A percentile compares a stretch with the other conserved stretches of the same genome.
These are phyloP conservation scores for Rhynchospora pubera DNA, from an alignment of 176 grass and related monocot species.

Conservation along the genomic window DNA sequence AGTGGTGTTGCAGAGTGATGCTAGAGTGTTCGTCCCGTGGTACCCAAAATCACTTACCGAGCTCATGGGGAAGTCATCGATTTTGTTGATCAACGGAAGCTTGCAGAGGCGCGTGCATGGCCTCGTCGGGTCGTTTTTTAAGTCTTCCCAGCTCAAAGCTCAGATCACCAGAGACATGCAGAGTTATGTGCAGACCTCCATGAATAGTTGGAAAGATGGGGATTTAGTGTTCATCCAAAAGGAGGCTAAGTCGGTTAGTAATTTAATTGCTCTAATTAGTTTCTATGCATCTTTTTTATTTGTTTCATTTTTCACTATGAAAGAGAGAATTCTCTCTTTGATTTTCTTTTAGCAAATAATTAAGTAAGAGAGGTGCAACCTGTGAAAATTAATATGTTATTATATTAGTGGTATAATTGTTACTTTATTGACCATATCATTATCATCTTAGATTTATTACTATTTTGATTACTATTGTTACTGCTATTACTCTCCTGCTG, in stretches of 20 bases:
- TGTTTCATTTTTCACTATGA: not conserved
- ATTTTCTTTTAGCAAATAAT: not conserved
- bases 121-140: conserved; percentile 84
- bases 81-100: conserved; percentile 74
- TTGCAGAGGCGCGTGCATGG: conserved; percentile 80
- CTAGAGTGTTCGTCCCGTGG: conserved; percentile 72
- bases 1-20: conserved; percentile 72
- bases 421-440: not conserved
- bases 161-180: conserved; percentile 94
- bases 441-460: not conserved
- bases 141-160: conserved; percentile 64
- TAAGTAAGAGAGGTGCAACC: not conserved
- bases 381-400: not conserved
- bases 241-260: conserved; percentile 71
- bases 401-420: not conserved
- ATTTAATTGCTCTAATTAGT: not conserved
- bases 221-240: conserved; percentile 63
- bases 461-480: too few species aligned
- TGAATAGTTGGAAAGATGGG: conserved; percentile 38
- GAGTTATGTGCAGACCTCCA: conserved; percentile 30
- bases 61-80: conserved; percentile 96
- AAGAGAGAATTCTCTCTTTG: not conserved
- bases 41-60: conserved; percentile 89
- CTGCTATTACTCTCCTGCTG: not conserved
- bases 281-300: not conserved